Evolutionary conservation across 169 alveolate genomes (phyloP).

Genomic region (Eimeria necatrix): DNA sequence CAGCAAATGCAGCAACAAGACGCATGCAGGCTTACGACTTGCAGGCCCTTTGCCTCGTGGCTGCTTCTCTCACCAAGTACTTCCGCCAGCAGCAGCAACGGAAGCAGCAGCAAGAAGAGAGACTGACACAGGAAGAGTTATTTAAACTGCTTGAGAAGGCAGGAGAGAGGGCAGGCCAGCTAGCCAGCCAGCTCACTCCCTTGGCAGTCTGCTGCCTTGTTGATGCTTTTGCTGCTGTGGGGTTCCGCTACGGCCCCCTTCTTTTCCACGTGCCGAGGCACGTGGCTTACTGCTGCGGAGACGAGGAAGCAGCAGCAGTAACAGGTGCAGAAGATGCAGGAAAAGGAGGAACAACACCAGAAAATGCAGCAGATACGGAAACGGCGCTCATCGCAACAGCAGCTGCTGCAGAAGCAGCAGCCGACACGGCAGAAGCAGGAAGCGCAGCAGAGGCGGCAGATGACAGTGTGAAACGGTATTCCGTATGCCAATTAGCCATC

Average conservation of each 20-base stretch:
- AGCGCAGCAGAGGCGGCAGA: neutral
- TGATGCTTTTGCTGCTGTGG: conserved; percentile 7
- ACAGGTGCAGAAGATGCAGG: neutral
- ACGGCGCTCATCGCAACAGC: neutral
- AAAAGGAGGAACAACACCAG: neutral
- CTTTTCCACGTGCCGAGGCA: conserved; percentile 4
- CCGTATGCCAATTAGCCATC: conserved; percentile 28
- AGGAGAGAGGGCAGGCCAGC: conserved; percentile 26
- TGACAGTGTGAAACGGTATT: neutral
- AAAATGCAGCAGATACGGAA: neutral
- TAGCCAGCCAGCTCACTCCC: conserved; percentile 27
- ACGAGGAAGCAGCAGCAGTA: neutral
- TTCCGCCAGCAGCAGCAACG: conserved; percentile 13
- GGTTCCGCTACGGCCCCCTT: conserved; percentile 14
- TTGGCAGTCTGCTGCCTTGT: conserved; percentile 19
- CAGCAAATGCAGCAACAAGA: neutral
- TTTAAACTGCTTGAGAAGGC: neutral
- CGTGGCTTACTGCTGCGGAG: neutral
- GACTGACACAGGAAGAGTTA: conserved; percentile 16
- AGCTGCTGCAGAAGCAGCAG: conserved; percentile 1
- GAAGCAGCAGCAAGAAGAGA: neutral
- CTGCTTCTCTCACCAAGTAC: conserved; percentile 13
- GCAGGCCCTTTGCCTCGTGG: conserved; percentile 21
- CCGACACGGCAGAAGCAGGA: neutral
- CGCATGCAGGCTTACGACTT: conserved; percentile 11